A percentile compares a stretch with the other conserved stretches of the same genome.
These are phyloP conservation scores for Quercus cerris DNA, from an alignment of 306 rosid genomes.

Conservation along the genomic window DNA sequence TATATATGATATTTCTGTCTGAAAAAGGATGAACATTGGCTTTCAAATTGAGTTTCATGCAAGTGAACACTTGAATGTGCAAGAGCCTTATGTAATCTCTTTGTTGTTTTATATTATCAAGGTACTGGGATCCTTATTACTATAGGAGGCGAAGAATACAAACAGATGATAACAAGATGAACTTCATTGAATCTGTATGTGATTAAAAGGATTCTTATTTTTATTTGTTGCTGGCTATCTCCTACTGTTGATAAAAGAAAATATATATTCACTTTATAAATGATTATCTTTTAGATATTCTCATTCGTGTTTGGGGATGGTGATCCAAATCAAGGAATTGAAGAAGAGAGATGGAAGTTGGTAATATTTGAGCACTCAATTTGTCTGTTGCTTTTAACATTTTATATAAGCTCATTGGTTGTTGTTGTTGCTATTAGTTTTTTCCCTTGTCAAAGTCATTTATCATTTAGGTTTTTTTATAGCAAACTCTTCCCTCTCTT, in stretches of 20 bases:
- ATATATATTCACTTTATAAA: constrained; percentile 18
- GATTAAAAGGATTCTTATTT: constrained; percentile 22
- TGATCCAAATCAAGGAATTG: constrained; percentile 99
- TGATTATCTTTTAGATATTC: constrained; percentile 60
- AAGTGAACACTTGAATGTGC: constrained; percentile 11
- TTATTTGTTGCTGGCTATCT: neutral
- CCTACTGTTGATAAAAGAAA: constrained; percentile 2
- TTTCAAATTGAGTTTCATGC: constrained; percentile 4
- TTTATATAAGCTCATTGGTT: constrained; percentile 22
- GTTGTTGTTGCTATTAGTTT: neutral
- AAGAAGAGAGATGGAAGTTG: constrained; percentile 99
- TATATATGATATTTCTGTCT: neutral
- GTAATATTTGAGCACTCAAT: constrained; percentile 89
- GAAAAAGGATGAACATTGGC: neutral
- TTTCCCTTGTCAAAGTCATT: neutral
- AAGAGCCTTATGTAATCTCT: constrained; percentile 17
- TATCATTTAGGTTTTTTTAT: neutral
- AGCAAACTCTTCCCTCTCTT: neutral
- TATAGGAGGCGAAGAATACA: constrained; percentile 68
- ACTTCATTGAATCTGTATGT: constrained; percentile 91
- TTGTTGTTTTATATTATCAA: constrained; percentile 26
- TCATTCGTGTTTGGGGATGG: constrained; percentile 99
- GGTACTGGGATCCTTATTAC: constrained; percentile 99
- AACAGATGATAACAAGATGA: constrained; percentile 69
- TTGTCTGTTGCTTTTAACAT: constrained; percentile 76